Evolutionary conservation across 73 alveolate genomes (phyloP).

Genomic region (Blepharisma japonicum): DNA sequence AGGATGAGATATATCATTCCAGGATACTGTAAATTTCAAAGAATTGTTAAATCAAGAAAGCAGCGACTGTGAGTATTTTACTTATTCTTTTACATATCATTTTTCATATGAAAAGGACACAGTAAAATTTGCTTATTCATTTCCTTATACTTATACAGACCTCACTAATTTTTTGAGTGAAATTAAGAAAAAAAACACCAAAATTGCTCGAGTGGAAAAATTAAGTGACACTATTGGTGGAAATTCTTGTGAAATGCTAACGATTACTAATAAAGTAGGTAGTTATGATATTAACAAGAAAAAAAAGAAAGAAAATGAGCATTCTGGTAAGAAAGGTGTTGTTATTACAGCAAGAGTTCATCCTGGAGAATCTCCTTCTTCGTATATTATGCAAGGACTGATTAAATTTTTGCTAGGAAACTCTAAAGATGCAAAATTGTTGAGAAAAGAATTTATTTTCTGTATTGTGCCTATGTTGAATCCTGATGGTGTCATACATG

Average conservation of each 20-base stretch:
- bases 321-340: conserved; percentile 54
- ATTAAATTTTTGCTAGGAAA: conserved; percentile 85
- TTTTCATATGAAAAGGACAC: conserved; percentile 5
- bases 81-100: neutral
- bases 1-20: too few relatives aligned
- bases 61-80: too few relatives aligned
- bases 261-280: too few relatives aligned
- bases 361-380: conserved; percentile 97
- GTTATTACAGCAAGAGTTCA: conserved; percentile 94
- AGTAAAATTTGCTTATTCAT: neutral
- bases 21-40: too few relatives aligned
- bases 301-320: conserved; percentile 11
- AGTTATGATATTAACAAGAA: too few relatives aligned
- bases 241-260: too few relatives aligned
- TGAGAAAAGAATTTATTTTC: conserved; percentile 82
- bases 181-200: too few relatives aligned
- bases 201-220: too few relatives aligned
- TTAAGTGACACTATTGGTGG: too few relatives aligned
- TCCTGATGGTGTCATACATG: conserved; percentile 99
- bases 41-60: too few relatives aligned
- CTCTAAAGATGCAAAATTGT: conserved; percentile 65
- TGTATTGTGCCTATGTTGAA: conserved; percentile 97
- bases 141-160: neutral
- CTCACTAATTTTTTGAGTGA: neutral
- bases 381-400: conserved; percentile 57